A percentile compares a stretch with the other conserved stretches of the same genome.
phyloP scores from a whole-genome alignment of 441 rosid genomes.

The Caryocar brasiliense region DNA sequence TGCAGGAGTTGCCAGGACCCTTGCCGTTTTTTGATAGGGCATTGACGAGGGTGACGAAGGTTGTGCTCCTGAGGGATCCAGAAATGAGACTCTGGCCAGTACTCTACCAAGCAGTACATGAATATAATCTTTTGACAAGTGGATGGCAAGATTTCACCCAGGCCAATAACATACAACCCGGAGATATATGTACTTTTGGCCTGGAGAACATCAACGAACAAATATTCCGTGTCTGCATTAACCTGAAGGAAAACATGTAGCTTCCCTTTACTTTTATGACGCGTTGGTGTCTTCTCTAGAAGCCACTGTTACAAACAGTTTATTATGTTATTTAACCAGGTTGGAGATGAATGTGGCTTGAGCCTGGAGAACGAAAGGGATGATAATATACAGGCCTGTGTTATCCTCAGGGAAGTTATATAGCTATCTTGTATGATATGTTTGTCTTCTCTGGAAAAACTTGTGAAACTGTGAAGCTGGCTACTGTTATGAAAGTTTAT shows the following conservation, averaged over 20 bases:
- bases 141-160: constrained; percentile 29
- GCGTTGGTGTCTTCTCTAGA: no score
- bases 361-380: no score
- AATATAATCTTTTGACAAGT: constrained; percentile 1
- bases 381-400: no score
- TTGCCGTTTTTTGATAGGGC: constrained; percentile 9
- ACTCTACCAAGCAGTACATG: constrained; percentile 12
- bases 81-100: constrained; percentile 21
- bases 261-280: no score
- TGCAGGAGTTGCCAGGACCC: constrained; percentile 18
- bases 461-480: no score
- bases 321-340: no score
- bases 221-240: constrained; percentile 9
- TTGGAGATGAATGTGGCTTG: no score
- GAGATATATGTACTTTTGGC: constrained; percentile 23
- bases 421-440: no score
- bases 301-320: no score
- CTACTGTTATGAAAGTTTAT: no score
- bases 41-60: constrained; percentile 5
- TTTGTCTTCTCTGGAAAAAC: no score
- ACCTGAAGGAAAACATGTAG: background rate
- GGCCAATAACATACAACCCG: constrained; percentile 22
- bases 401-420: no score
- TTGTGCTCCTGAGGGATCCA: constrained; percentile 24
- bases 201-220: background rate